These are phyloP conservation scores for Boletales sp. DNA, from an alignment of 768 basidiomycete species.

Conservation along the genomic window DNA sequence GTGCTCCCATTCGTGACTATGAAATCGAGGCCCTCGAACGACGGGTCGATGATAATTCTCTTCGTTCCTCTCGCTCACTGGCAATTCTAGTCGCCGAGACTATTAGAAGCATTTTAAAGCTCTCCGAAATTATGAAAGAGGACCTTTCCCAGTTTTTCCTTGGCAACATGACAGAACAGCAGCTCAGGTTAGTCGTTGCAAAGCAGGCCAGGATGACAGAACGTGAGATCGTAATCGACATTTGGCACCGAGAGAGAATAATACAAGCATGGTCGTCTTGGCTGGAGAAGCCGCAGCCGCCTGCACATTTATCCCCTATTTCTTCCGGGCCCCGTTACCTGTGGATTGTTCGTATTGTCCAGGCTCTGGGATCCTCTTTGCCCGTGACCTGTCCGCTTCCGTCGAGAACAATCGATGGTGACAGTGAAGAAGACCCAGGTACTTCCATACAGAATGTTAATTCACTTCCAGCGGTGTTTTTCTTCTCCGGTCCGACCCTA, in stretches of 20 bases:
- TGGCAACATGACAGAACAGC: conserved; percentile 62
- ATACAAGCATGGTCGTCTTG: conserved; percentile 22
- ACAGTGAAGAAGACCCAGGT: not conserved
- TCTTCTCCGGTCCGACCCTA: conserved; percentile 53
- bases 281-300: conserved; percentile 10
- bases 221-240: conserved; percentile 47
- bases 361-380: conserved; percentile 41
- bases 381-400: conserved; percentile 37
- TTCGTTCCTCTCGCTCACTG: conserved; percentile 30
- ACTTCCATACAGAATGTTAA: conserved; percentile 28
- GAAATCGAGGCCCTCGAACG: conserved; percentile 44
- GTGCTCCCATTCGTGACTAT: conserved; percentile 62
- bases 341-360: conserved; percentile 51
- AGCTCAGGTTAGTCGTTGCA: conserved; percentile 46
- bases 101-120: conserved; percentile 43
- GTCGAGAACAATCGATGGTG: conserved; percentile 7
- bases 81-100: conserved; percentile 49
- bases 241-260: conserved; percentile 42
- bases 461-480: conserved; percentile 60
- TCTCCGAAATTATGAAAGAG: conserved; percentile 63
- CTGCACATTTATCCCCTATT: conserved; percentile 8
- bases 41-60: conserved; percentile 31
- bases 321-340: conserved; percentile 17
- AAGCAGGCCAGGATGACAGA: conserved; percentile 55
- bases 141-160: conserved; percentile 65